phyloP scores from a whole-genome alignment of 164 flowering plant species.

The Pachysandra terminalis region DNA sequence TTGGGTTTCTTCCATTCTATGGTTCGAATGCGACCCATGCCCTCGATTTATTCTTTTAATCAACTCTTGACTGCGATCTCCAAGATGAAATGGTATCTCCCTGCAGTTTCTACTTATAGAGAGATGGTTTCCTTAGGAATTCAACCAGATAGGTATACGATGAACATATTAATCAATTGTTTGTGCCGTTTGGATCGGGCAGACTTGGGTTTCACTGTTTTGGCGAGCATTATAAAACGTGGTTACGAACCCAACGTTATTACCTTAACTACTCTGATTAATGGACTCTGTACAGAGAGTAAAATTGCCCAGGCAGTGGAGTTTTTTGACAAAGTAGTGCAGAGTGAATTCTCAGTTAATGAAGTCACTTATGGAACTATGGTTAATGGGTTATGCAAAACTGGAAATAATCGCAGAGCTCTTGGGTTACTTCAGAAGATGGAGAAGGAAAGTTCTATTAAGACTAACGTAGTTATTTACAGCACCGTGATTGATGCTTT shows the following conservation, averaged over 20 bases:
- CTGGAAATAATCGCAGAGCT: background rate
- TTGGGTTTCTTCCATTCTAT: constrained; percentile 2
- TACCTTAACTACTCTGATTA: constrained; percentile 4
- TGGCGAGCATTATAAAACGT: constrained; percentile 17
- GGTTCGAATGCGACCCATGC: constrained; percentile 11
- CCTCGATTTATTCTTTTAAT: constrained; percentile 10
- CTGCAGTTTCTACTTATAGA: constrained; percentile 7
- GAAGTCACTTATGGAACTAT: background rate
- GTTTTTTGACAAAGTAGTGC: background rate
- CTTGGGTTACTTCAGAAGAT: background rate
- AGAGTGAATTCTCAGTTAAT: background rate
- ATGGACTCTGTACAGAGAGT: constrained; percentile 13
- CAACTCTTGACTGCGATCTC: constrained; percentile 7
- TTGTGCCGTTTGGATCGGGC: constrained; percentile 13
- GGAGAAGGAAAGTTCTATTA: background rate
- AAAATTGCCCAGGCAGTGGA: background rate
- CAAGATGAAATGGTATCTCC: background rate
- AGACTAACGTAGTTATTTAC: background rate
- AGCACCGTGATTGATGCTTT: background rate
- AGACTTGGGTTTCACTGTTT: constrained; percentile 13
- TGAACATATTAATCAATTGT: constrained; percentile 21
- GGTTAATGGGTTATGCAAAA: background rate
- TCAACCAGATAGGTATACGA: constrained; percentile 4
- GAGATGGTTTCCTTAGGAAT: constrained; percentile 10
- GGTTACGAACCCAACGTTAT: constrained; percentile 7